Evolutionary conservation across 192 early-diverging fungal genomes (phyloP).

Genomic region (Pecoramyces ruminantium): DNA sequence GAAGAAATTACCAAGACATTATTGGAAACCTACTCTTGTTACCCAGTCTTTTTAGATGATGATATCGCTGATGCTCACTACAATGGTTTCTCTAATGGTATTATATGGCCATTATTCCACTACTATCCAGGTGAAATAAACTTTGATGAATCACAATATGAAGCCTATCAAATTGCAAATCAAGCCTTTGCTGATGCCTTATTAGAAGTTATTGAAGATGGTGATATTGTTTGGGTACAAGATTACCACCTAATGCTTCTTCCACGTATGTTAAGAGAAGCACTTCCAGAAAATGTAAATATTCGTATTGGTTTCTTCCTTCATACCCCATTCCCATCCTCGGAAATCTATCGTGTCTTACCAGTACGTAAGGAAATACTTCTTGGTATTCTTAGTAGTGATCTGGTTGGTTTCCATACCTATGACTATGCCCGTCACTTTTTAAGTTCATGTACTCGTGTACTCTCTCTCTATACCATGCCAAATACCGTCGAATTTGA

Average conservation of each 20-base stretch:
- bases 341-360: slow-evolving; percentile 91
- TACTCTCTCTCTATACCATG: slow-evolving; percentile 81
- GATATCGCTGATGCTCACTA: slow-evolving; percentile 90
- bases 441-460: slow-evolving; percentile 87
- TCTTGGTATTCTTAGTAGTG: slow-evolving; percentile 74
- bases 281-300: slow-evolving; percentile 28
- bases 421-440: slow-evolving; percentile 86
- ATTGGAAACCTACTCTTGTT: slow-evolving; percentile 61
- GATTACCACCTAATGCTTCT: slow-evolving; percentile 99
- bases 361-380: slow-evolving; percentile 89
- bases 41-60: slow-evolving; percentile 89
- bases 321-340: slow-evolving; percentile 91
- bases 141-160: slow-evolving; percentile 88
- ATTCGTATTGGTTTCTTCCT: slow-evolving; percentile 97
- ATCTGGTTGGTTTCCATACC: slow-evolving; percentile 89
- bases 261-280: slow-evolving; percentile 63
- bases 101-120: slow-evolving; percentile 74
- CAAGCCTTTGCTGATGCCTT: slow-evolving; percentile 83
- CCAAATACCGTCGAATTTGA: slow-evolving; percentile 88
- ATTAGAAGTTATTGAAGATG: slow-evolving; percentile 64
- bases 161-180: slow-evolving; percentile 87
- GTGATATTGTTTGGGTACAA: slow-evolving; percentile 78
- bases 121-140: slow-evolving; percentile 98
- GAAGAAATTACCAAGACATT: slow-evolving; percentile 45
- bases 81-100: slow-evolving; percentile 91